A percentile compares a stretch with the other conserved stretches of the same genome.
Evolutionary conservation across 257 asterid genomes (phyloP).

Genomic region (Ajuga chamaepitys): DNA sequence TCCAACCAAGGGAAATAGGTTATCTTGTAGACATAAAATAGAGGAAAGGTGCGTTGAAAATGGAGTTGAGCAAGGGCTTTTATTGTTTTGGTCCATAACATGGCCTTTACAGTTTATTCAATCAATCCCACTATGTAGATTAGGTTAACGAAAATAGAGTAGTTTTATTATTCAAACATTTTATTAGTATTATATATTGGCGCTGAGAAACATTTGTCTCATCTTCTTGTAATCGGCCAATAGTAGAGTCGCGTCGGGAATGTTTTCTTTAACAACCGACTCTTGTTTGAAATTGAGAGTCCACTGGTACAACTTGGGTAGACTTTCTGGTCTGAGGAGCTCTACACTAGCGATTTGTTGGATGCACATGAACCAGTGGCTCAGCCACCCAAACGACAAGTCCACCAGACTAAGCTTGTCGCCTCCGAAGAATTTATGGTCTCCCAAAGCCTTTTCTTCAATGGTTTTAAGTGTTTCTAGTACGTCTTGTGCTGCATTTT

Average conservation of each 20-base stretch:
- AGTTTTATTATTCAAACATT: too few relatives aligned
- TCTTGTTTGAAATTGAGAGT: constrained; percentile 24
- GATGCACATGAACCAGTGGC: constrained; percentile 4
- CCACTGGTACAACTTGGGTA: constrained; percentile 35
- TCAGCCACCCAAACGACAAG: constrained; percentile 31
- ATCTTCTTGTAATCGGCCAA: constrained; percentile 12
- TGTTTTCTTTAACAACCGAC: constrained; percentile 22
- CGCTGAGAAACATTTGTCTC: constrained; percentile 8
- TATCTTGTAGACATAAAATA: too few relatives aligned
- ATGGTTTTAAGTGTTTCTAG: constrained; percentile 20
- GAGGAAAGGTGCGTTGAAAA: too few relatives aligned
- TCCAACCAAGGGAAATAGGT: too few relatives aligned
- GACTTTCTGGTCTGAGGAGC: constrained; percentile 16
- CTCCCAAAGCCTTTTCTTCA: constrained; percentile 38
- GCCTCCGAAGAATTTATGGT: constrained; percentile 37
- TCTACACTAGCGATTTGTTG: constrained; percentile 18
- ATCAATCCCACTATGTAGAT: too few relatives aligned
- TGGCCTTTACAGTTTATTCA: too few relatives aligned
- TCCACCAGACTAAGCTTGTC: constrained; percentile 31
- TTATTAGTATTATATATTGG: too few relatives aligned
- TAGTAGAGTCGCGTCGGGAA: constrained; percentile 15
- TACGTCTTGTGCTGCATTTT: constrained; percentile 11
- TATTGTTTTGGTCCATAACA: too few relatives aligned
- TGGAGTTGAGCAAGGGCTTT: too few relatives aligned
- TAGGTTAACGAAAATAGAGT: too few relatives aligned